phyloP scores from a whole-genome alignment of 352 stramenopile genomes.

The Pythium diclinum region DNA sequence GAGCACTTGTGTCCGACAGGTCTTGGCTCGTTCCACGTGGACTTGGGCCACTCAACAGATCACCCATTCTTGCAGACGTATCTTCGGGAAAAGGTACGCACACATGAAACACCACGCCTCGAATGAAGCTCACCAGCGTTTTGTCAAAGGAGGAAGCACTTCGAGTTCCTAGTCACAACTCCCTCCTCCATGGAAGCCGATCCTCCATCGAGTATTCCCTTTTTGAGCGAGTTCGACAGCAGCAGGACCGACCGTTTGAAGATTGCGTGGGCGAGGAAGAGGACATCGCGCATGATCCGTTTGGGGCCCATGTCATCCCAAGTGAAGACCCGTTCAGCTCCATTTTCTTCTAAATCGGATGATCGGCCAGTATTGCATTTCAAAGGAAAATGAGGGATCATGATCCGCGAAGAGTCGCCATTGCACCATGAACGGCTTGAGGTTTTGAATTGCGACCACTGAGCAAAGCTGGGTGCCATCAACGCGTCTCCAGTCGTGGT shows the following conservation, averaged over 20 bases:
- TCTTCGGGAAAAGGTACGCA: slow-evolving; percentile 5
- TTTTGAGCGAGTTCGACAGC: slow-evolving; percentile 2
- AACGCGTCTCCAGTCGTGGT: background rate
- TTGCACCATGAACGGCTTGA: background rate
- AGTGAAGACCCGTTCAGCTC: slow-evolving; percentile 15
- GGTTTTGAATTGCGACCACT: background rate
- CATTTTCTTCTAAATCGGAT: slow-evolving; percentile 26
- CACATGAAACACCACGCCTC: background rate
- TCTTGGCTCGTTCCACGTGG: background rate
- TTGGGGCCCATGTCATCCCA: background rate
- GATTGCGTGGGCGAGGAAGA: background rate
- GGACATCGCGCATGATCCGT: background rate
- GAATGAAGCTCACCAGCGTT: background rate
- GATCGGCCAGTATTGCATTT: slow-evolving; percentile 10
- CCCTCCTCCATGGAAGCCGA: background rate
- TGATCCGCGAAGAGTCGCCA: background rate
- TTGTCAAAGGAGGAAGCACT: background rate
- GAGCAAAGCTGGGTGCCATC: background rate
- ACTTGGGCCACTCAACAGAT: background rate
- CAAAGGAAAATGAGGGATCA: slow-evolving; percentile 6
- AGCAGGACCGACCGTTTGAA: background rate
- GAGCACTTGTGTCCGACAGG: background rate
- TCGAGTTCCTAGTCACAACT: background rate
- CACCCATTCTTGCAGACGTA: slow-evolving; percentile 19
- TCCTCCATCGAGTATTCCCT: slow-evolving; percentile 18